Evolutionary conservation across 257 asterid species (phyloP), one percentile per base, ranked within the genome.

Genomic region (Verbascum thapsus): DNA sequence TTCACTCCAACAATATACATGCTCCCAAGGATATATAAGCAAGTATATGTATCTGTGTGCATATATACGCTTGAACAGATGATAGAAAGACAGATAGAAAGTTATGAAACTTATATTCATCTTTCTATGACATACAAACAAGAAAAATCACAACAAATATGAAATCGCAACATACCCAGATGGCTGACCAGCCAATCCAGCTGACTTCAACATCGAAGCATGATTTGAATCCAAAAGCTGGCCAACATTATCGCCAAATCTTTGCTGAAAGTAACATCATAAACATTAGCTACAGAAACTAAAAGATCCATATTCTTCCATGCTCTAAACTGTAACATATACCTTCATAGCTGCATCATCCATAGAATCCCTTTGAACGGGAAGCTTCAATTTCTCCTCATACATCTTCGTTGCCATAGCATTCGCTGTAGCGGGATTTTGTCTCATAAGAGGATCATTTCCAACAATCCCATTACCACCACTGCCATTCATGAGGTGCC

Each of bases 301-400:
- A 12, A 26, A 7, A 22, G 37, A 10, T 52, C 3, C 53, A 41
- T 23, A 38, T 60, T 38, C 56, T 55, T 57, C 56, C 19, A 19
- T 22, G 5, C 35, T 50, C 56, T 6, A 15, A 63, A 12, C 63
- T 16, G 39, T 45, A 56, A 40, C 20, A 2, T 5, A 40, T 76
- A 89, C 99, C 99, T 94, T 94, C 72, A 90, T 67, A 44, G 96
- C 80, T 34, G 90, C 86, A 83, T 90, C 99, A 8, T 90, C 99
- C 79, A 88, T 58, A 49, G 96, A 84, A 66, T 83, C 95, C 80
- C 96, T 88, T 78, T 81, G 96, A 58, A 58, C 80, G 2, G 96
- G 95, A 34, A 76, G 74, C 79, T 91, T 91, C 55, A 94, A 64
- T 68, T 88, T 83, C 71, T 94, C 96, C 69, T 90, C 99, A 3